These are phyloP conservation scores for Talaromyces adpressus DNA, from an alignment of 495 filamentous ascomycete species.

Conservation along the genomic window DNA sequence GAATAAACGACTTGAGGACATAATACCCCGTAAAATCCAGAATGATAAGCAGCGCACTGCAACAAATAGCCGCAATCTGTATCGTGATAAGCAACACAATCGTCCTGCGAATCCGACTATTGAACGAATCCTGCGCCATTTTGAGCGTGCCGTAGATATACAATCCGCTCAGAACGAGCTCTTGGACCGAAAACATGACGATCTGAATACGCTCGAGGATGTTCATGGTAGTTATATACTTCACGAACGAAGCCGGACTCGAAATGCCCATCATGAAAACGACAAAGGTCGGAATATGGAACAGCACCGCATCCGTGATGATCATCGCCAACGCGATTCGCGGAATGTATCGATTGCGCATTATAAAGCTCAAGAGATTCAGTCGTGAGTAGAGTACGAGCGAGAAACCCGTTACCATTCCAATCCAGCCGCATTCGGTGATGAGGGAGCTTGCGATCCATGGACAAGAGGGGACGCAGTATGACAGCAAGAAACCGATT, in stretches of 20 bases:
- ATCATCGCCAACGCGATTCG: slow-evolving; percentile 21
- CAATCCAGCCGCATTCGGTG: slow-evolving; percentile 11
- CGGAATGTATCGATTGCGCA: slow-evolving; percentile 16
- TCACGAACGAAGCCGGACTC: background rate
- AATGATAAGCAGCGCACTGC: slow-evolving; percentile 15
- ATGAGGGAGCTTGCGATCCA: slow-evolving; percentile 8
- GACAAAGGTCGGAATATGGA: slow-evolving; percentile 19
- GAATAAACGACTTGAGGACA: slow-evolving; percentile 20
- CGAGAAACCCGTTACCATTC: slow-evolving; percentile 16
- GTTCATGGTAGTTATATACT: slow-evolving; percentile 1
- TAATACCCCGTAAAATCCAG: slow-evolving; percentile 19
- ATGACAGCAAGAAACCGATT: slow-evolving; percentile 40
- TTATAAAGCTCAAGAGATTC: slow-evolving; percentile 19
- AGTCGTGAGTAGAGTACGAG: slow-evolving; percentile 32
- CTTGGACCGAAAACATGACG: slow-evolving; percentile 6
- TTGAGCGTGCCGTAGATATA: slow-evolving; percentile 9
- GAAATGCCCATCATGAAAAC: slow-evolving; percentile 15
- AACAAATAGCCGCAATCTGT: slow-evolving; percentile 18
- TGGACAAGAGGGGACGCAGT: slow-evolving; percentile 21
- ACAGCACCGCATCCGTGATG: slow-evolving; percentile 17
- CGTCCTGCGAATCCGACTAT: slow-evolving; percentile 5
- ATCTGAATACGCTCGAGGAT: slow-evolving; percentile 8
- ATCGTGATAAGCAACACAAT: slow-evolving; percentile 18
- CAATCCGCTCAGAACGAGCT: slow-evolving; percentile 4
- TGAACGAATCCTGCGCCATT: slow-evolving; percentile 10